phyloP scores from a whole-genome alignment of 2,329 filamentous ascomycete genomes.

The Plenodomus biglobosus region DNA sequence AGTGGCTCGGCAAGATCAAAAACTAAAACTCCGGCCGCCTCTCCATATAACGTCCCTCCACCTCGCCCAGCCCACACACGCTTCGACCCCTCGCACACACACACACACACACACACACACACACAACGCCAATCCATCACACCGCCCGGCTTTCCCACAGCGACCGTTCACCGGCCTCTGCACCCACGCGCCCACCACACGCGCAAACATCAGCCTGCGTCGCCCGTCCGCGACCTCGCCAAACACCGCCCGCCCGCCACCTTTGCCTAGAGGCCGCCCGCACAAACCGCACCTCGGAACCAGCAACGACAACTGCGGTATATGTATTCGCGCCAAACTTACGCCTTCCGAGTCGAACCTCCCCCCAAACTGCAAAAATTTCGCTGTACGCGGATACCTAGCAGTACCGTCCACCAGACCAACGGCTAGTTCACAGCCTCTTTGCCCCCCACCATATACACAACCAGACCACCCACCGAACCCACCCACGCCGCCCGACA shows the following conservation, averaged over 20 bases:
- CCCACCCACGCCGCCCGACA: constrained; percentile 10
- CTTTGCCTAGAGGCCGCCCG: constrained; percentile 28
- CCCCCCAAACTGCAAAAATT: constrained; percentile 96
- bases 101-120: not conserved
- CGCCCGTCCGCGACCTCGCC: constrained; percentile 33
- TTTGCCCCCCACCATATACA: constrained; percentile 41
- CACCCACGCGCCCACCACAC: constrained; percentile 7
- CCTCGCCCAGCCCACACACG: constrained; percentile 22
- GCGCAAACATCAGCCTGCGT: constrained; percentile 18
- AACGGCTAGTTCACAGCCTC: constrained; percentile 74
- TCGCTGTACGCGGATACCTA: constrained; percentile 92
- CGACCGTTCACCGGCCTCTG: not conserved
- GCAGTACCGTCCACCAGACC: constrained; percentile 84
- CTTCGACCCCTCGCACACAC: constrained; percentile 3
- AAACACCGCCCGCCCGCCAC: constrained; percentile 37
- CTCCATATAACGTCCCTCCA: constrained; percentile 20
- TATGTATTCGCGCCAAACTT: constrained; percentile 98
- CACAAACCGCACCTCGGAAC: constrained; percentile 35
- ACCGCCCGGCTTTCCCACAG: not conserved
- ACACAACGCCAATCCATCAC: not conserved
- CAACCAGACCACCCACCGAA: constrained; percentile 32
- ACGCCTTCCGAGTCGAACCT: constrained; percentile 91
- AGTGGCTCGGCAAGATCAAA: constrained; percentile 20
- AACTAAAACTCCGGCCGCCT: constrained; percentile 12
- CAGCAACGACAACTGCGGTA: constrained; percentile 61